Evolutionary conservation across 2,329 filamentous ascomycete genomes (phyloP), one percentile per base, ranked within the genome.

Genomic region (Metarhizium humberi): DNA sequence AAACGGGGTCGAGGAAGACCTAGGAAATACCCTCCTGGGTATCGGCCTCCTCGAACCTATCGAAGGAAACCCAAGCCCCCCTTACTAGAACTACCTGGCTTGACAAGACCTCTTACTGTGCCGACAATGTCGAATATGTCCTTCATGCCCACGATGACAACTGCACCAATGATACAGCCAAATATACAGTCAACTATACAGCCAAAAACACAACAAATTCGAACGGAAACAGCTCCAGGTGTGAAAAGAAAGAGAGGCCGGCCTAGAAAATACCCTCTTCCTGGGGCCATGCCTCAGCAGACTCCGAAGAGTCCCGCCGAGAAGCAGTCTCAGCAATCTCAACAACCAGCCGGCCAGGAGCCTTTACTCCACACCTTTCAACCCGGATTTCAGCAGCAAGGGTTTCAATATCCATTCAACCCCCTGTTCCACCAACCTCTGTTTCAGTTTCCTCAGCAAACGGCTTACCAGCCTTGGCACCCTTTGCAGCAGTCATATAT

Each of bases 181-280:
- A 36, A 36, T 8, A 36, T 13, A 5, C 38, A 40, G 38, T 3
- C 16, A 20, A 45, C 18, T 18, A 16, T 20, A 20, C 42, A 40
- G 38, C 38, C 20, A 34, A 30, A 10, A 6, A 50, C 14, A 20
- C 13, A 3, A 4, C 40, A 38, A 49, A 38, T 47, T 30, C 45
- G 32, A 30, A 20, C 47, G 4, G 54, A 54, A 46, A 18, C 51
- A 5, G 54, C 38, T 25, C 30, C 43, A 40, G 29, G 40, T 3
- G 14, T 32, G 16, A 56, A 55, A 43, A 51, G 47, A 38, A 58
- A 58, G 43, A 47, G 54, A 52, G 56, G 56, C 10, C 29, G 54
- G n/a, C 54, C 56, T 30, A 47, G 56, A 30, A 58, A 58, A 51
- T 51, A 54, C 18, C 52, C 52, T 18, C 18, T 43, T 25, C 14